These are phyloP conservation scores for Dryas octopetala DNA, from an alignment of 306 rosid genomes.

Conservation along the genomic window DNA sequence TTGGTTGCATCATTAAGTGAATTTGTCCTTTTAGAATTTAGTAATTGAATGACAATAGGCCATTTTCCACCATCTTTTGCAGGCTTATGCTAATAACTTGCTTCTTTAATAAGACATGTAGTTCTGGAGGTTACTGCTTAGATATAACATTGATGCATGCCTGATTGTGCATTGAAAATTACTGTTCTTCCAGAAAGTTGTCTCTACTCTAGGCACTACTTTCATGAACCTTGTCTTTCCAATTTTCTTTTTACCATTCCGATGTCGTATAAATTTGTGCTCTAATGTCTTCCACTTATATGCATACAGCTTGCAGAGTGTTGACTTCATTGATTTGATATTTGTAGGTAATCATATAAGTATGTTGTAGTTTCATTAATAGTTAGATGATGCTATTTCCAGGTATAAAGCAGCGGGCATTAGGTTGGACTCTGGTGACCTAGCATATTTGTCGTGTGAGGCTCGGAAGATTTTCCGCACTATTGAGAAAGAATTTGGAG, in stretches of 20 bases:
- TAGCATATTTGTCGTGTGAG: conserved; percentile 82
- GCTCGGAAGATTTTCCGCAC: conserved; percentile 61
- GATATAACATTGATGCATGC: too few species aligned
- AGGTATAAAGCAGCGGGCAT: conserved; percentile 86
- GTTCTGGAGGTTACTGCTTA: not conserved
- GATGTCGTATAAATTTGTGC: conserved; percentile 12
- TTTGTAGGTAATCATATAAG: conserved; percentile 4
- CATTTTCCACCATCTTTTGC: not conserved
- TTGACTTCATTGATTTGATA: conserved; percentile 13
- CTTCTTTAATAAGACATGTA: too few species aligned
- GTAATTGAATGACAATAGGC: not conserved
- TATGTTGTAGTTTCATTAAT: conserved; percentile 21
- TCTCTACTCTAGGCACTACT: not conserved
- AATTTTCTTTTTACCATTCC: not conserved
- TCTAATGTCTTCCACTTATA: conserved; percentile 10
- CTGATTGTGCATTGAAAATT: not conserved
- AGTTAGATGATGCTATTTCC: conserved; percentile 27
- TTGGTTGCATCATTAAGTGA: conserved; percentile 1
- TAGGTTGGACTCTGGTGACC: conserved; percentile 94
- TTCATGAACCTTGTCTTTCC: not conserved
- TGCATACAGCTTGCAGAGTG: not conserved
- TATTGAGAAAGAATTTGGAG: conserved; percentile 73
- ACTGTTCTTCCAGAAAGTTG: not conserved
- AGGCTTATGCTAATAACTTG: not conserved
- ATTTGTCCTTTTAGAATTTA: not conserved